Evolutionary conservation across 176 grass and related monocot species (phyloP).

Genomic region (Aechmea fasciata): DNA sequence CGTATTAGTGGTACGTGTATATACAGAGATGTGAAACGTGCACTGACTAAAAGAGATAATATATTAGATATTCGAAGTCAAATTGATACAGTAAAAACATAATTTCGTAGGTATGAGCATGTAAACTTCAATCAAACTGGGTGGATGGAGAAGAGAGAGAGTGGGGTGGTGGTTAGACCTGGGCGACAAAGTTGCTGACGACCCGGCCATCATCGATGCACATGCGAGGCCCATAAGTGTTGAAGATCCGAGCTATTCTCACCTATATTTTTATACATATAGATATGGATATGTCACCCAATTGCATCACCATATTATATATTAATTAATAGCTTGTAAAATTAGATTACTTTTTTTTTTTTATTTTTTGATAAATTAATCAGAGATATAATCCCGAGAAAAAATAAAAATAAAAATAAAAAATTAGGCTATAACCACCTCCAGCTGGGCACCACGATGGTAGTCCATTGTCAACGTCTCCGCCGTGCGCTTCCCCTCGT

Average conservation of each 20-base stretch:
- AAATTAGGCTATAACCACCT: slow-evolving; percentile 24
- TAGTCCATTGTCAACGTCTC: slow-evolving; percentile 97
- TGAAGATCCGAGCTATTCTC: slow-evolving; percentile 80
- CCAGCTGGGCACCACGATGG: slow-evolving; percentile 76
- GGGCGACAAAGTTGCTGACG: slow-evolving; percentile 93
- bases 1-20: too few relatives aligned
- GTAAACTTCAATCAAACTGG: too few relatives aligned
- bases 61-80: too few relatives aligned
- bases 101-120: too few relatives aligned
- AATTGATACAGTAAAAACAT: too few relatives aligned
- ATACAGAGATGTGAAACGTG: too few relatives aligned
- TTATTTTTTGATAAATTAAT: neutral
- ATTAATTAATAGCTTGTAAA: too few relatives aligned
- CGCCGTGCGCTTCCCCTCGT: slow-evolving; percentile 79
- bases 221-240: slow-evolving; percentile 87
- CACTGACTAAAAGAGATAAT: too few relatives aligned
- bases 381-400: neutral
- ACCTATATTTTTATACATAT: slow-evolving; percentile 25
- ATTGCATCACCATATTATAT: too few relatives aligned
- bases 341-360: too few relatives aligned
- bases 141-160: neutral
- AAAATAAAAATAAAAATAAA: neutral
- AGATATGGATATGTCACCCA: too few relatives aligned
- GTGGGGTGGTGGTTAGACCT: slow-evolving; percentile 33
- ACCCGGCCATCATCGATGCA: slow-evolving; percentile 95